Base-by-base conservation (phyloP, 768 basidiomycete species). In the Mrakia blollopis region DNA sequence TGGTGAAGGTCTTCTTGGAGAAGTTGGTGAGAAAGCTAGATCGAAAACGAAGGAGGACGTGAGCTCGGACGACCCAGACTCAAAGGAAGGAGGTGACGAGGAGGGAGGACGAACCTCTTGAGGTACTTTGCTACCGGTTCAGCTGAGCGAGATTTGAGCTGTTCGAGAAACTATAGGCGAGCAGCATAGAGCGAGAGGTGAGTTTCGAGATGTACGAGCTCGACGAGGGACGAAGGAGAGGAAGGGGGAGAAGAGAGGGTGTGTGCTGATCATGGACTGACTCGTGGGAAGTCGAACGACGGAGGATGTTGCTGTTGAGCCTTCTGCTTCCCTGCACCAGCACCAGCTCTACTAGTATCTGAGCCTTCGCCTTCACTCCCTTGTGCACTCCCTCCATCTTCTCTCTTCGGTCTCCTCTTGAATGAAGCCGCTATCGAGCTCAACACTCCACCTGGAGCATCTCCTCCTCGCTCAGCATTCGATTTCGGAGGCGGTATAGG, bases 101-200 rank as follows among this genome's bases (percentile, higher is more conserved):
- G 47, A 41, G 68, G n/a, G 32, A 21, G 23, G 35, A 88, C 92
- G 80, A 84, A 95, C 95, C 94, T 97, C 86, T 93, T 89, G 71
- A 99, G 87, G 85, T 95, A 98, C 84, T 93, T 93, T 39, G 92
- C 93, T 30, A 98, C 91, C 9, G 94, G 92, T 74, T 99, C 97
- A 2, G 96, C 94, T 69, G 88, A 85, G 81, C 89, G 90, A 60
- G 87, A 84, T 85, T 96, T 92, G 89, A 99, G 93, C 84, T 99
- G 94, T 83, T 95, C 93, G 79, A 98, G 84, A 83, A 99, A 99
- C 68, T 75, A 35, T 14, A 7, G 52, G 25, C 28, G n/a, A 28
- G n/a, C 28, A 28, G 3, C n/a, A n/a, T n/a, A 54, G 30, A 16
- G 39, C n/a, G 6, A 23, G 32, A 5, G 3, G 21, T 44, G 6